These are phyloP conservation scores for Penicillium crustosum DNA, from an alignment of 2,329 filamentous ascomycete genomes.

Conservation along the genomic window DNA sequence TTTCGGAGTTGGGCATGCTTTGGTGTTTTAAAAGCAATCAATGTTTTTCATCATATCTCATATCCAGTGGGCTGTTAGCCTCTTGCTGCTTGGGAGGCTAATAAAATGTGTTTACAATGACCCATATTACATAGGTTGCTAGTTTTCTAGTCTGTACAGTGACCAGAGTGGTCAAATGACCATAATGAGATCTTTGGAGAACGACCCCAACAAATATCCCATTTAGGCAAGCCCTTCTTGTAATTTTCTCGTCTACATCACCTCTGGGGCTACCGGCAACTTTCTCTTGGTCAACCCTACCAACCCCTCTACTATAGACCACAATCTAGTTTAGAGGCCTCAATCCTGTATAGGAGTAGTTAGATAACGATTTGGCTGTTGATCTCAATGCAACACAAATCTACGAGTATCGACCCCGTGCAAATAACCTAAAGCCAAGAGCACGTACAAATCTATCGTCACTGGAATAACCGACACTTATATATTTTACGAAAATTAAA, in stretches of 20 bases:
- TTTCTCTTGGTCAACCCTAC: not conserved
- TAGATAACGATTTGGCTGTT: too few relatives aligned
- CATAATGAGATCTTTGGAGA: conserved; percentile 11
- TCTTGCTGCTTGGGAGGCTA: conserved; percentile 8
- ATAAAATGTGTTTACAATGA: conserved; percentile 10
- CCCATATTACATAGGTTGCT: conserved; percentile 13
- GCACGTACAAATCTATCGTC: too few relatives aligned
- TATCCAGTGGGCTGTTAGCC: conserved; percentile 12
- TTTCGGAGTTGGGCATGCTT: conserved; percentile 28
- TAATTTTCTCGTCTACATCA: not conserved
- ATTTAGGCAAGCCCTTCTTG: not conserved
- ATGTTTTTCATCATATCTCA: conserved; percentile 19
- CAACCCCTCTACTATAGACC: not conserved
- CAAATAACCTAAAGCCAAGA: too few relatives aligned
- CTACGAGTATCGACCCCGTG: too few relatives aligned
- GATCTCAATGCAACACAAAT: too few relatives aligned
- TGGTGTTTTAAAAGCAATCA: conserved; percentile 31
- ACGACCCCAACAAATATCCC: conserved; percentile 2
- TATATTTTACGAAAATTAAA: too few relatives aligned
- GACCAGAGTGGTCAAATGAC: conserved; percentile 9
- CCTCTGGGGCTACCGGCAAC: not conserved
- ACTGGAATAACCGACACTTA: too few relatives aligned
- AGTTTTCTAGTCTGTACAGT: conserved; percentile 11
- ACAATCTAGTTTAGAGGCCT: not conserved
- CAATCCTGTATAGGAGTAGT: not conserved